These are phyloP conservation scores for Ceriops zippeliana DNA, from an alignment of 345 rosid genomes.

Conservation along the genomic window DNA sequence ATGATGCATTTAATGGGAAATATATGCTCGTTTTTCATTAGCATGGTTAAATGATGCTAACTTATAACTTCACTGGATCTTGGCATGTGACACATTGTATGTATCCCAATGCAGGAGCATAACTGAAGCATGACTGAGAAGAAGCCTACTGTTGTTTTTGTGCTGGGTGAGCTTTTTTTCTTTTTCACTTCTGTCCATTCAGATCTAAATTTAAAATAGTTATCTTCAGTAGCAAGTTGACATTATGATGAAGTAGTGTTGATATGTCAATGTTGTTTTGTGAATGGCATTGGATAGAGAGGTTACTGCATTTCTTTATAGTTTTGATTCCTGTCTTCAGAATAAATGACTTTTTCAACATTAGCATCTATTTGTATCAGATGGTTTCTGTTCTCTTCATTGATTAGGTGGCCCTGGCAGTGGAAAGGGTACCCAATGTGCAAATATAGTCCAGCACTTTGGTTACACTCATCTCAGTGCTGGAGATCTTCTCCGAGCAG, in stretches of 20 bases:
- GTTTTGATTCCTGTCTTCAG: no score
- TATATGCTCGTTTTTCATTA: no score
- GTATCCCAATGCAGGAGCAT: constrained; percentile 41
- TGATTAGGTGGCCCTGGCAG: constrained; percentile 86
- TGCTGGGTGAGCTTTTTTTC: constrained; percentile 54
- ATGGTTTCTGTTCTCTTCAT: constrained; percentile 10
- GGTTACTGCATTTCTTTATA: no score
- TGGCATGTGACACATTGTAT: constrained; percentile 4
- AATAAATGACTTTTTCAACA: neutral
- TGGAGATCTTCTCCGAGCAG: constrained; percentile 38
- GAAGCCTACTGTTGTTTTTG: constrained; percentile 78
- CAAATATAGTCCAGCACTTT: constrained; percentile 24
- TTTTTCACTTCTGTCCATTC: neutral
- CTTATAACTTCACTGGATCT: neutral
- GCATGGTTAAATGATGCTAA: no score
- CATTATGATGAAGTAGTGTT: no score
- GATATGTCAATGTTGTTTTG: no score
- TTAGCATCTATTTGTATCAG: constrained; percentile 2
- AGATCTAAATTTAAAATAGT: no score
- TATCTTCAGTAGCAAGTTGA: no score
- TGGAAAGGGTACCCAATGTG: constrained; percentile 38
- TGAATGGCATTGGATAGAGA: no score
- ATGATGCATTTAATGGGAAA: no score
- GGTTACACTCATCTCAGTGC: constrained; percentile 37
- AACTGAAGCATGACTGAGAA: constrained; percentile 41